These are phyloP conservation scores for Gloeophyllum trabeum DNA, from an alignment of 768 basidiomycete genomes.

Conservation along the genomic window DNA sequence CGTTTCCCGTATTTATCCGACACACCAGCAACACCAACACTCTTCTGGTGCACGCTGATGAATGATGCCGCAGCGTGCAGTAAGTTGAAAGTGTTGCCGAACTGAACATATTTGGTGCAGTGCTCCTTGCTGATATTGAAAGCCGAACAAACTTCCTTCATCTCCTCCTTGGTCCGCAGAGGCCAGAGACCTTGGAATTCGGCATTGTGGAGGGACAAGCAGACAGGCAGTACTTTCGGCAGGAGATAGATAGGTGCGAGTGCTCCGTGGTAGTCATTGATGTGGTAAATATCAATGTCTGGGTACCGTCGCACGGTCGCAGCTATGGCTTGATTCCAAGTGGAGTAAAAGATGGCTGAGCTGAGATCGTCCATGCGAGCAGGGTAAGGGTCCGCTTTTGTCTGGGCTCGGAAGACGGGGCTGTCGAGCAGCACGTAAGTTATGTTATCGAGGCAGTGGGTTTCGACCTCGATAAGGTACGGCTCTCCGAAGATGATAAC, in stretches of 20 bases:
- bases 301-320: constrained; percentile 81
- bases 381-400: constrained; percentile 91
- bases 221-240: constrained; percentile 83
- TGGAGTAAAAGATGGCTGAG: constrained; percentile 95
- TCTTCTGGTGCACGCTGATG: constrained; percentile 89
- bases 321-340: constrained; percentile 96
- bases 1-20: constrained; percentile 98
- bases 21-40: constrained; percentile 89
- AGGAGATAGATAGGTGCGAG: constrained; percentile 86
- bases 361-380: constrained; percentile 95
- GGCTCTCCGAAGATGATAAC: constrained; percentile 95
- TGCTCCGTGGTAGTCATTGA: constrained; percentile 94
- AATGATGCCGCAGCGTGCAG: constrained; percentile 89
- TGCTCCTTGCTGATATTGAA: constrained; percentile 96
- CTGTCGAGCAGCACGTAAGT: constrained; percentile 91
- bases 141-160: constrained; percentile 97
- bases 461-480: constrained; percentile 93
- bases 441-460: constrained; percentile 88
- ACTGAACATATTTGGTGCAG: constrained; percentile 95
- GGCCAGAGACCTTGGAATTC: constrained; percentile 98
- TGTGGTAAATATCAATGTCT: constrained; percentile 85
- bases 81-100: constrained; percentile 95
- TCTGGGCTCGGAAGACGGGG: constrained; percentile 94
- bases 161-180: constrained; percentile 91
- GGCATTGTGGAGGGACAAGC: constrained; percentile 90